A percentile compares a stretch with the other conserved stretches of the same genome.
These are phyloP conservation scores for Ogataea paradorogensis DNA, from an alignment of 805 yeast genomes.

Conservation along the genomic window DNA sequence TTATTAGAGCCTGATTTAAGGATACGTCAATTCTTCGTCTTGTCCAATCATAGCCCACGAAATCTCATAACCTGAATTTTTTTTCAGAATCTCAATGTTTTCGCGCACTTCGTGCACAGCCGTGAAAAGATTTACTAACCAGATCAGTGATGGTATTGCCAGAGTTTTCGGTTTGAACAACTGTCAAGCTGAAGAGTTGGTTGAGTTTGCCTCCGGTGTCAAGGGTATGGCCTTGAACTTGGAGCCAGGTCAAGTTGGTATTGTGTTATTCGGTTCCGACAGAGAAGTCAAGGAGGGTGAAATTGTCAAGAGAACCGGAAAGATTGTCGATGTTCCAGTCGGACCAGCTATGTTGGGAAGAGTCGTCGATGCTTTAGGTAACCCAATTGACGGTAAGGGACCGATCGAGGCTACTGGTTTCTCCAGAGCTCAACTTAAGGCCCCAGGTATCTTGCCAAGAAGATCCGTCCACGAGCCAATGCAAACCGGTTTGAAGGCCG, in stretches of 20 bases:
- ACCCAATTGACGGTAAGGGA: conserved; percentile 99
- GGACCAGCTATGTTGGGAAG: conserved; percentile 98
- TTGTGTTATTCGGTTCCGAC: conserved; percentile 99
- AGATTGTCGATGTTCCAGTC: conserved; percentile 98
- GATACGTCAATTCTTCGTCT: conserved; percentile 6
- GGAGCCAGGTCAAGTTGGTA: conserved; percentile 99
- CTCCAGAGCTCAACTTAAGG: conserved; percentile 97
- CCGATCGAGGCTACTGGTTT: conserved; percentile 83
- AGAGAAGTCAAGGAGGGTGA: conserved; percentile 98
- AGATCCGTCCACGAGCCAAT: conserved; percentile 98
- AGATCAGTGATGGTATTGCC: conserved; percentile 96
- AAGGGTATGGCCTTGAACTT: conserved; percentile 99
- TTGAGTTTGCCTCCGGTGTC: conserved; percentile 98
- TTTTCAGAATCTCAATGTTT: conserved; percentile 1
- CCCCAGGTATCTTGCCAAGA: conserved; percentile 99
- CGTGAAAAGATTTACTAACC: conserved; percentile 35
- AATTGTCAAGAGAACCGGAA: conserved; percentile 99
- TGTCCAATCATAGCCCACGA: conserved; percentile 26
- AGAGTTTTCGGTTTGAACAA: conserved; percentile 99
- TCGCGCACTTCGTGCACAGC: conserved; percentile 7
- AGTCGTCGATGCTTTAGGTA: conserved; percentile 99
- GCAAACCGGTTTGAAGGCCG: conserved; percentile 99
- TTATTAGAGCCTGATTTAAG: conserved; percentile 1
- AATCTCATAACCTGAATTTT: conserved; percentile 28
- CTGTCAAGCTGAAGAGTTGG: conserved; percentile 99